phyloP scores from a whole-genome alignment of 2,329 filamentous ascomycete genomes.

The Xylariaceae sp. region DNA sequence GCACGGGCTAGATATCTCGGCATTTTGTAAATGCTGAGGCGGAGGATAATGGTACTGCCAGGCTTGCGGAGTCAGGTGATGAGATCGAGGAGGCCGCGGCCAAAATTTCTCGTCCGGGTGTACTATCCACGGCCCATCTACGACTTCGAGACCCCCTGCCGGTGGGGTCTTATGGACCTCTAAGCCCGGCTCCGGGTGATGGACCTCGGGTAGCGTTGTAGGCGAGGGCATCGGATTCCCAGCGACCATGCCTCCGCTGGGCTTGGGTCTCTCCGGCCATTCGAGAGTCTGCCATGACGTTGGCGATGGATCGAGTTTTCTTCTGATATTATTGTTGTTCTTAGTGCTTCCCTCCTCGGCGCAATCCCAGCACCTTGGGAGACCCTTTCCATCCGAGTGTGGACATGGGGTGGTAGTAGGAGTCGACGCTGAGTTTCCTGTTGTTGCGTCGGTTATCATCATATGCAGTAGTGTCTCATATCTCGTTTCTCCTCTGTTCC shows the following conservation, averaged over 20 bases:
- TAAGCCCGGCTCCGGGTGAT: constrained; percentile 19
- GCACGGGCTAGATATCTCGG: too few relatives aligned
- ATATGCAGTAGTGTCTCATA: too few relatives aligned
- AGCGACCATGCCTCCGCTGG: too few relatives aligned
- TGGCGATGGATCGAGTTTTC: constrained; percentile 1
- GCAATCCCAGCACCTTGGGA: constrained; percentile 17
- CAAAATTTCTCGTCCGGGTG: constrained; percentile 14
- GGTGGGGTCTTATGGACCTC: constrained; percentile 15
- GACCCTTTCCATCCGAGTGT: constrained; percentile 7
- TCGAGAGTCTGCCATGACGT: constrained; percentile 12
- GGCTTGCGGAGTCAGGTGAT: too few relatives aligned
- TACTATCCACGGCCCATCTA: constrained; percentile 17
- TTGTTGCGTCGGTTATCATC: constrained; percentile 1
- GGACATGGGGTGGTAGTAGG: constrained; percentile 5
- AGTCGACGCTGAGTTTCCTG: not conserved
- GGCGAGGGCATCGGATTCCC: too few relatives aligned
- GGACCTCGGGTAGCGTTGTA: constrained; percentile 22
- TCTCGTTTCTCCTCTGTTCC: too few relatives aligned
- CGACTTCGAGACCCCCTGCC: constrained; percentile 19
- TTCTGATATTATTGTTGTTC: not conserved
- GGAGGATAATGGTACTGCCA: too few relatives aligned
- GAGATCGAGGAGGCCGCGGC: too few relatives aligned
- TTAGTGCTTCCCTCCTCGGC: constrained; percentile 12
- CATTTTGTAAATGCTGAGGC: too few relatives aligned
- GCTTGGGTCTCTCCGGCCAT: too few relatives aligned